phyloP scores from a whole-genome alignment of 805 yeast species.

The Cyberlindnera misumaiensis region DNA sequence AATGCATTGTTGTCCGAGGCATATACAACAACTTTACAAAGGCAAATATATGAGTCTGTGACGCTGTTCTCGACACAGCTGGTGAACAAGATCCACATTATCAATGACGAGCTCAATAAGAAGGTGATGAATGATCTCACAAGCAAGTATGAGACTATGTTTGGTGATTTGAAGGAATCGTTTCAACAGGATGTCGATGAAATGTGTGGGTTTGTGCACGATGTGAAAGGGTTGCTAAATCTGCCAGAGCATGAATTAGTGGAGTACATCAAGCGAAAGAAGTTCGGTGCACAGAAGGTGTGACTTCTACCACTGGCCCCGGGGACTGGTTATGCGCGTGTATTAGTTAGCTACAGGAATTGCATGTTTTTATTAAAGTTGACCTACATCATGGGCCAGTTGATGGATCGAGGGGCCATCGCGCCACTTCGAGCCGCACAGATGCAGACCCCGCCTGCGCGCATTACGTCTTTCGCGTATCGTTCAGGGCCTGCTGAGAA shows the following conservation, averaged over 20 bases:
- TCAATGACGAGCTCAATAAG: constrained; percentile 31
- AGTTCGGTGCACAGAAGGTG: constrained; percentile 3
- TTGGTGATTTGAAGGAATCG: constrained; percentile 26
- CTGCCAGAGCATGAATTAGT: constrained; percentile 29
- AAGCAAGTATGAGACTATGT: constrained; percentile 27
- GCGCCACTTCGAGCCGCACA: no score
- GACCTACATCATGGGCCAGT: no score
- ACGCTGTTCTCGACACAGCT: constrained; percentile 28
- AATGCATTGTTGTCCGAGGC: constrained; percentile 19
- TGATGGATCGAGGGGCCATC: no score
- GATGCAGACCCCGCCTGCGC: no score
- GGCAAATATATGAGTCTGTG: constrained; percentile 30
- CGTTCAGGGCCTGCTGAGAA: no score
- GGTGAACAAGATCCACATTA: constrained; percentile 27
- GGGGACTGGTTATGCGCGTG: no score
- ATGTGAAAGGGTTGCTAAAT: constrained; percentile 28
- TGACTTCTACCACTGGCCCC: no score
- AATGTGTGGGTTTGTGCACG: constrained; percentile 28
- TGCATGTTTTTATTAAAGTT: no score
- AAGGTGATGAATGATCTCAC: constrained; percentile 29
- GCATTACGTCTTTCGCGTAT: no score
- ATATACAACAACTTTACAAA: constrained; percentile 30
- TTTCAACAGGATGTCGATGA: constrained; percentile 32
- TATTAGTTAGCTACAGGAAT: no score
- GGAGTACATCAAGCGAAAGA: constrained; percentile 23